These are phyloP conservation scores for Paraleonurus japonicus DNA, from an alignment of 257 asterid species.

Conservation along the genomic window DNA sequence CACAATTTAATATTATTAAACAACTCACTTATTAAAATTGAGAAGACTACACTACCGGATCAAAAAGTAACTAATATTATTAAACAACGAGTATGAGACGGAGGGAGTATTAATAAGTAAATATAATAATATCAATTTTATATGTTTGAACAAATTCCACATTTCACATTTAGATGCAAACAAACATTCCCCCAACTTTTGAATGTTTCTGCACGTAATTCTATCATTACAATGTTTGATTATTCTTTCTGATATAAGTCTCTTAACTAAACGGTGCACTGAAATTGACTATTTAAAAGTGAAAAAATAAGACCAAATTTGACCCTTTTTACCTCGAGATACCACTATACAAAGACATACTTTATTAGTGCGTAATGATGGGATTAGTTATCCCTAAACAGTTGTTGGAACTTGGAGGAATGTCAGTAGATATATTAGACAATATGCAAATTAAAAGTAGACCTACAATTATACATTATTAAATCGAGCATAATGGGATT, in stretches of 20 bases:
- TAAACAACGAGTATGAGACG: no score
- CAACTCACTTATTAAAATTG: no score
- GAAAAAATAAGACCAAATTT: slow-evolving; percentile 20
- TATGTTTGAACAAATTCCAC: no score
- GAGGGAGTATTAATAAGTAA: no score
- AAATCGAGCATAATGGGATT: slow-evolving; percentile 27
- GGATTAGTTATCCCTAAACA: slow-evolving; percentile 20
- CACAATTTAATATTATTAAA: no score
- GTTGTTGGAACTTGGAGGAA: slow-evolving; percentile 28
- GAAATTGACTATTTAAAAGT: slow-evolving; percentile 24
- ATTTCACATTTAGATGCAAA: no score
- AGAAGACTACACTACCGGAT: no score
- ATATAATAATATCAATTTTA: no score
- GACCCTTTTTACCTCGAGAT: slow-evolving; percentile 30
- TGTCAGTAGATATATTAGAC: slow-evolving; percentile 7
- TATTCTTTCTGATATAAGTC: background rate
- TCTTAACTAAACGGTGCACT: slow-evolving; percentile 2
- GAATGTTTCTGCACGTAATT: background rate
- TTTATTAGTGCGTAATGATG: slow-evolving; percentile 33
- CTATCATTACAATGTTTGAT: background rate
- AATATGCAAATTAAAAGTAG: slow-evolving; percentile 4
- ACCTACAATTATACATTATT: slow-evolving; percentile 13
- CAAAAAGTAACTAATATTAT: no score
- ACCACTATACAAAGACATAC: background rate
- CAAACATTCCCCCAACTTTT: slow-evolving; percentile 20